A percentile compares a stretch with the other conserved stretches of the same genome.
Evolutionary conservation across 495 filamentous ascomycete genomes (phyloP).

Genomic region (Xylaria longipes): DNA sequence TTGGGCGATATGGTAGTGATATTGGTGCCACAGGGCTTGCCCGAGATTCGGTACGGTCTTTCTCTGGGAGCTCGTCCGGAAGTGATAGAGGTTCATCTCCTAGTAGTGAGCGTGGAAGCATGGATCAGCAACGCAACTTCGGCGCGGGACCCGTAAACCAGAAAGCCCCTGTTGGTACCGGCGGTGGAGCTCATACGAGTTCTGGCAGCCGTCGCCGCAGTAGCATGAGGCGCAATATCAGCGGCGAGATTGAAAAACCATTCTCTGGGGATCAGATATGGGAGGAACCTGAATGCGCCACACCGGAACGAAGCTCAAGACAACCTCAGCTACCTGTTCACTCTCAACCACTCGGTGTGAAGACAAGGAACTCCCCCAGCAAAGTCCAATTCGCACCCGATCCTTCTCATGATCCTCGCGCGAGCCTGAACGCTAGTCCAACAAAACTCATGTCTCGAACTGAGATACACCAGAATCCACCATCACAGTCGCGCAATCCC

Average conservation of each 20-base stretch:
- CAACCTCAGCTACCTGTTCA: slow-evolving; percentile 28
- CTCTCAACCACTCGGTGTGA: slow-evolving; percentile 45
- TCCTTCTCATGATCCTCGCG: slow-evolving; percentile 29
- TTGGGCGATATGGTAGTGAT: slow-evolving; percentile 57
- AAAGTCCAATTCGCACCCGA: slow-evolving; percentile 57
- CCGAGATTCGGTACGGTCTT: slow-evolving; percentile 52
- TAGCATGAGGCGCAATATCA: slow-evolving; percentile 62
- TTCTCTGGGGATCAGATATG: slow-evolving; percentile 84
- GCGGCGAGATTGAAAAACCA: slow-evolving; percentile 61
- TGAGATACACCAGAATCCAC: slow-evolving; percentile 80
- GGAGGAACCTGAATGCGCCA: slow-evolving; percentile 72
- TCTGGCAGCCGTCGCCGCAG: slow-evolving; percentile 47
- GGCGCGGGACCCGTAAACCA: slow-evolving; percentile 31
- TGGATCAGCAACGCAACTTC: slow-evolving; percentile 38
- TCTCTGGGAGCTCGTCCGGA: slow-evolving; percentile 57
- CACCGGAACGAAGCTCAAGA: slow-evolving; percentile 33
- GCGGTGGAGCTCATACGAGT: slow-evolving; percentile 31
- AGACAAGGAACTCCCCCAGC: slow-evolving; percentile 66
- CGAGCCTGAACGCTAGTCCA: slow-evolving; percentile 35
- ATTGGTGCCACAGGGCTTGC: slow-evolving; percentile 56
- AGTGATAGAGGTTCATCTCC: slow-evolving; percentile 45
- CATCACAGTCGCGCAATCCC: slow-evolving; percentile 75
- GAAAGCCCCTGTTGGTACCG: slow-evolving; percentile 38
- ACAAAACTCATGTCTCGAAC: slow-evolving; percentile 65
- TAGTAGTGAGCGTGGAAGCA: slow-evolving; percentile 38